These are phyloP conservation scores for Kazachstania sp. DNA, from an alignment of 1,139 yeast species.

Conservation along the genomic window DNA sequence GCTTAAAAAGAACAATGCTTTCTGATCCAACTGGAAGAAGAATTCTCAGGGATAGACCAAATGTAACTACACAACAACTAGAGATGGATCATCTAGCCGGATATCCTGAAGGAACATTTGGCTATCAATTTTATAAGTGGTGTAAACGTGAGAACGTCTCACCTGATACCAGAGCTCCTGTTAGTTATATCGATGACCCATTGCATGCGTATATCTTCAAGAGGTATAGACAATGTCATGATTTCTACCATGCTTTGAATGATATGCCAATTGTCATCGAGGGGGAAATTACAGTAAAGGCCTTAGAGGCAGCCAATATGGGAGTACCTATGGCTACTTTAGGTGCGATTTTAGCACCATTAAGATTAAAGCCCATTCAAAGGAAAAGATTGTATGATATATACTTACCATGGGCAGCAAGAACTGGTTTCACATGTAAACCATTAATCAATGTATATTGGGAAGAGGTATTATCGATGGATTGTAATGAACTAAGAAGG, in stretches of 20 bases:
- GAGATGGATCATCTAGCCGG: slow-evolving; percentile 52
- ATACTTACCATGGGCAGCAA: slow-evolving; percentile 85
- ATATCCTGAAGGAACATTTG: slow-evolving; percentile 68
- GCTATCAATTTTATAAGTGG: slow-evolving; percentile 73
- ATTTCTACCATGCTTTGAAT: slow-evolving; percentile 87
- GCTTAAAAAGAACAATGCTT: slow-evolving; percentile 66
- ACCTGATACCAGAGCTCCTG: slow-evolving; percentile 89
- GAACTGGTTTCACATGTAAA: slow-evolving; percentile 63
- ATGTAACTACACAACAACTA: slow-evolving; percentile 67
- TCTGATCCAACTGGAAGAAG: slow-evolving; percentile 66
- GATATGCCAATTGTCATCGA: slow-evolving; percentile 87
- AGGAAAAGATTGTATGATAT: slow-evolving; percentile 41
- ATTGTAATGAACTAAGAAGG: slow-evolving; percentile 62
- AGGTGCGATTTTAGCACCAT: slow-evolving; percentile 83
- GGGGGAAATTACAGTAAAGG: slow-evolving; percentile 91
- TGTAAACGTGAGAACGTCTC: slow-evolving; percentile 79
- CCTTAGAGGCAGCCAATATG: slow-evolving; percentile 84
- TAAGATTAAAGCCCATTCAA: slow-evolving; percentile 51
- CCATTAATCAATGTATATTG: slow-evolving; percentile 85
- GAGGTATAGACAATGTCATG: slow-evolving; percentile 93
- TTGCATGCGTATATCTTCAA: slow-evolving; percentile 88
- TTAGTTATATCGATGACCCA: slow-evolving; percentile 77
- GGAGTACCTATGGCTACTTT: slow-evolving; percentile 95
- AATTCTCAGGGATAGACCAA: slow-evolving; percentile 69
- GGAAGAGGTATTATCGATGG: slow-evolving; percentile 74